Percentiles rank a stretch among this genome's conserved stretches.
Conservation (phyloP, 148 eudicot genomes). For the Rhododendron ovatum region DNA sequence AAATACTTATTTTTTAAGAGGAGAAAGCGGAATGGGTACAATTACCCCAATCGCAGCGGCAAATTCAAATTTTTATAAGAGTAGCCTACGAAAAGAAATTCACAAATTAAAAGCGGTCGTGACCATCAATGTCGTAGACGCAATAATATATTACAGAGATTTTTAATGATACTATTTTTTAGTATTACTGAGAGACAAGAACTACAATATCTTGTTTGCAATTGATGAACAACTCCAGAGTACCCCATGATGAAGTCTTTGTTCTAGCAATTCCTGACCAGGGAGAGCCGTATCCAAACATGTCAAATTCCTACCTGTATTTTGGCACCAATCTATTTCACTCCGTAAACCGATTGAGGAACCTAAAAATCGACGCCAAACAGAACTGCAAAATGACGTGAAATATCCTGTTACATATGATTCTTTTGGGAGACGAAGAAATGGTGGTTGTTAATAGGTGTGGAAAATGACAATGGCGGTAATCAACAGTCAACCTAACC, state of each 20-base stretch:
- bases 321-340: too few species aligned
- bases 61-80: neutral
- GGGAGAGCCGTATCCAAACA: too few species aligned
- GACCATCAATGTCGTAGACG: neutral
- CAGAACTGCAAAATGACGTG: too few species aligned
- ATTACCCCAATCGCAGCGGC: neutral
- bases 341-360: too few species aligned
- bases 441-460: conserved; percentile 17
- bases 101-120: too few species aligned
- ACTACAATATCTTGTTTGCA: too few species aligned
- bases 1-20: too few species aligned
- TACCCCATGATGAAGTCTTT: neutral
- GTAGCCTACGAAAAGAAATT: neutral
- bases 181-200: neutral
- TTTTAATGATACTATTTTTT: neutral
- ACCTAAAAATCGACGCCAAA: too few species aligned
- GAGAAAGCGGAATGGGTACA: too few species aligned
- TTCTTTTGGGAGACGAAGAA: neutral
- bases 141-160: neutral
- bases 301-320: too few species aligned
- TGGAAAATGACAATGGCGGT: conserved; percentile 1
- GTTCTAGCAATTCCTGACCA: too few species aligned
- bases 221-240: neutral
- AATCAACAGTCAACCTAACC: conserved; percentile 25
- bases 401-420: too few species aligned